phyloP scores from a whole-genome alignment of 2,329 filamentous ascomycete genomes.

The Ophiostoma tasmaniense region DNA sequence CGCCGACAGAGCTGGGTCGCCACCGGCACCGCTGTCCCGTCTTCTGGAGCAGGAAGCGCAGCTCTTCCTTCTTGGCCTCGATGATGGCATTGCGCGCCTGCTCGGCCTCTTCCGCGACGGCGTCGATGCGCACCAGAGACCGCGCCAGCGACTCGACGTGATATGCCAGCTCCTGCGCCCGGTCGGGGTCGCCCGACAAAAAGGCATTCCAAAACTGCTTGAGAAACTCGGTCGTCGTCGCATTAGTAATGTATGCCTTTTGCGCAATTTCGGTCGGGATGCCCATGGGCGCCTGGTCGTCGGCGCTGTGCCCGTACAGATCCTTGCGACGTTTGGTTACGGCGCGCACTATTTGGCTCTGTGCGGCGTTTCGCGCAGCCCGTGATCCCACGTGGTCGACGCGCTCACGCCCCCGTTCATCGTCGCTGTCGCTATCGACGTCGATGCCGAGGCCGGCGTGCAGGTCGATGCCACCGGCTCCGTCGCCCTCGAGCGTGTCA shows the following conservation, averaged over 20 bases:
- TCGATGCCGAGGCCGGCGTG: slow-evolving; percentile 58
- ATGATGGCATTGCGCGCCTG: slow-evolving; percentile 60
- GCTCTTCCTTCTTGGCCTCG: slow-evolving; percentile 58
- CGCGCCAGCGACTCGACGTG: slow-evolving; percentile 73
- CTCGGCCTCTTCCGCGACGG: slow-evolving; percentile 74
- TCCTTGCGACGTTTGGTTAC: slow-evolving; percentile 54
- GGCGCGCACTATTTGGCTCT: slow-evolving; percentile 57
- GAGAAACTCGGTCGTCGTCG: slow-evolving; percentile 91
- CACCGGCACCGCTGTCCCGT: slow-evolving; percentile 67
- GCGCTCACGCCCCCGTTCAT: slow-evolving; percentile 30
- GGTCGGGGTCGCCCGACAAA: slow-evolving; percentile 74
- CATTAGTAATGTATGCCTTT: slow-evolving; percentile 63
- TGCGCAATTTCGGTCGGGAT: slow-evolving; percentile 48
- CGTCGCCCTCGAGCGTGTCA: slow-evolving; percentile 39
- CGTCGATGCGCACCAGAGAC: slow-evolving; percentile 69
- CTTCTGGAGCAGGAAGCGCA: slow-evolving; percentile 58
- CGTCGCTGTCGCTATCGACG: slow-evolving; percentile 56
- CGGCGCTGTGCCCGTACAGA: slow-evolving; percentile 43
- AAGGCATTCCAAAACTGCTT: slow-evolving; percentile 95
- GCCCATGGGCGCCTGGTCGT: slow-evolving; percentile 45
- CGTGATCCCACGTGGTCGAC: slow-evolving; percentile 57
- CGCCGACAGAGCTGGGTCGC: slow-evolving; percentile 59
- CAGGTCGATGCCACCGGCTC: slow-evolving; percentile 48
- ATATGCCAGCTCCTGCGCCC: slow-evolving; percentile 70
- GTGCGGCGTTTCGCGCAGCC: slow-evolving; percentile 54